Evolutionary conservation across 192 early-diverging fungal genomes (phyloP), one percentile per base, ranked within the genome.

Genomic region (Ambispora gerdemannii): DNA sequence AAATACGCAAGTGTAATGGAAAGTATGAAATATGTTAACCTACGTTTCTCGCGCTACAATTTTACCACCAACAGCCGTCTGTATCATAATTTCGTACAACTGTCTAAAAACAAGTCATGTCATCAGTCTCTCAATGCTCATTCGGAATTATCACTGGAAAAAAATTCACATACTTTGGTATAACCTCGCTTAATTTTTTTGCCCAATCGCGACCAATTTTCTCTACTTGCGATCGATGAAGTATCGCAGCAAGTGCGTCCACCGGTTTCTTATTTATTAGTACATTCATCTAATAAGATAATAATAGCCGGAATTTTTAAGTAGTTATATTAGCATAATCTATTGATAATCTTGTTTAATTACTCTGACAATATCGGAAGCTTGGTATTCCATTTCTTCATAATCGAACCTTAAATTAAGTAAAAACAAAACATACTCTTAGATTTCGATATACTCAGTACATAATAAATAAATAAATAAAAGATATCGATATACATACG

Each of bases 381-480:
- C 78, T 20, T 84, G 83, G 76, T 95, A 96, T 6, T 95, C 96
- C 31, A 82, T 82, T 38, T 97, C 95, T 78, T 98, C 96, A 79
- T 96, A 98, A 77, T 98, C 96, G 79, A 98, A 98, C 22, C 85
- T 87, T n/a, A n/a, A n/a, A n/a, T n/a, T n/a, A n/a, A n/a, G 1
- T 50, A 15, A 50, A 50, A 50, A 50, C 1, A 0, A 0, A 50
- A 50, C 50, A 20, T 20, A 43, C 15, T 10, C 38, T 15, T 10
- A 43, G 15, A 43, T 43, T 43, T 43, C 7, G 38, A 43, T 43
- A n/a, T n/a, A n/a, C 55, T 27, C 6, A 58, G 13, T 58, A 28
- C 55, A 0, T 27, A 20, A 20, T 1, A 13, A 24, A 58, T 58
- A 24, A 58, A 11, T 20, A 58, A 13, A 28, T 20, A 20, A 58